phyloP scores from a whole-genome alignment of 1,284 basidiomycete genomes.

The Microbotryum silenes-acaulis region DNA sequence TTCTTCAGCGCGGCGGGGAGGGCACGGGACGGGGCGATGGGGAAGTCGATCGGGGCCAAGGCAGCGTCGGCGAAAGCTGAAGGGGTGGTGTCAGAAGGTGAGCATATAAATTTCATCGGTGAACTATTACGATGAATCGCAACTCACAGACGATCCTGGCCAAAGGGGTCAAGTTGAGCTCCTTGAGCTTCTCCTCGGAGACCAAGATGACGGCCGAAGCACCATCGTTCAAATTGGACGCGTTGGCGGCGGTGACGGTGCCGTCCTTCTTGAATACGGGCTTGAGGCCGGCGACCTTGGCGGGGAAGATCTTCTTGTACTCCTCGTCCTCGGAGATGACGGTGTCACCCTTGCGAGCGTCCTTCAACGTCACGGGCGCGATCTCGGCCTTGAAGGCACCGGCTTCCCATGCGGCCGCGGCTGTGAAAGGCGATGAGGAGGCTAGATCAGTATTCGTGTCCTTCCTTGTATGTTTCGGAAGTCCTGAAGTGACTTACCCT shows the following conservation, averaged over 20 bases:
- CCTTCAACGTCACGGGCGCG: constrained; percentile 75
- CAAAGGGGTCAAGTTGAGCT: constrained; percentile 41
- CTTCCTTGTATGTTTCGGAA: too few species aligned
- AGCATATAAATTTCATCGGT: constrained; percentile 28
- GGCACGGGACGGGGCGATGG: constrained; percentile 84
- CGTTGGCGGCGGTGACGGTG: constrained; percentile 46
- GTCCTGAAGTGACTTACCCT: not conserved
- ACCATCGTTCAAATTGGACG: constrained; percentile 45
- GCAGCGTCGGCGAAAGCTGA: constrained; percentile 94
- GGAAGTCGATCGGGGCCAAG: constrained; percentile 95
- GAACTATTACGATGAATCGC: not conserved
- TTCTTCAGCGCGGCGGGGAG: constrained; percentile 80
- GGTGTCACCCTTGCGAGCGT: constrained; percentile 87
- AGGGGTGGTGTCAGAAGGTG: constrained; percentile 33
- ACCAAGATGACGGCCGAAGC: constrained; percentile 44
- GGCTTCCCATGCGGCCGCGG: constrained; percentile 79
- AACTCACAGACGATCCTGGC: constrained; percentile 42
- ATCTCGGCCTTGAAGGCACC: constrained; percentile 84
- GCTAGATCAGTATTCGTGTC: too few species aligned
- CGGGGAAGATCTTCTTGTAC: constrained; percentile 56
- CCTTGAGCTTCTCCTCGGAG: constrained; percentile 37
- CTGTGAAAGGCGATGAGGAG: constrained; percentile 46
- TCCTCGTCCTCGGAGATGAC: constrained; percentile 93
- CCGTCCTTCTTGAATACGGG: constrained; percentile 45
- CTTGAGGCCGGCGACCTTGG: constrained; percentile 42